Evolutionary conservation across 352 stramenopile genomes (phyloP), one percentile per base, ranked within the genome.

Genomic region (Pythium insidiosum): DNA sequence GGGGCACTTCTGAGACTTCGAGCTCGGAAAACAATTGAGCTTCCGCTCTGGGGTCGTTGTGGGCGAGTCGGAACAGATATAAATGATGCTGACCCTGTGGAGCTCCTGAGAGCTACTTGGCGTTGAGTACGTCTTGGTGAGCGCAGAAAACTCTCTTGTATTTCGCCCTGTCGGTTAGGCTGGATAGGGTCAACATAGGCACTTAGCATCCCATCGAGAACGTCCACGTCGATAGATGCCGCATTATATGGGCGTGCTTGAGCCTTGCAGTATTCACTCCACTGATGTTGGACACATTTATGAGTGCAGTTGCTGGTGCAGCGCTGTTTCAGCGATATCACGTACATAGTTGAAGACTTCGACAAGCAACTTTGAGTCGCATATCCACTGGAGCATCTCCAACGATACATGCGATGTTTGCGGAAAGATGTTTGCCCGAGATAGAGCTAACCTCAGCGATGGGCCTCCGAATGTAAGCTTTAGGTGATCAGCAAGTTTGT

Each of bases 221-320:
- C 64, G 16, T 86, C 68, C n/a, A 86, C 68, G 33, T 86, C 73
- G n/a, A 86, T 64, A 19, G 41, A 43, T 15, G 53, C 38, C 5
- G 46, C 24, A 7, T 43, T 59, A 15, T 24, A 37, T 34, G 21
- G 42, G 10, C 29, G 36, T 2, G 56, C 56, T 31, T 67, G 46
- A 16, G 39, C 42, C 41, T 71, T 60, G 33, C 49, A 64, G 16
- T n/a, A n/a, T n/a, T n/a, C n/a, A n/a, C n/a, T n/a, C n/a, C n/a
- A n/a, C n/a, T n/a, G n/a, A n/a, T n/a, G n/a, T n/a, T n/a, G n/a
- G n/a, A n/a, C n/a, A n/a, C n/a, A n/a, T n/a, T n/a, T n/a, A n/a
- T n/a, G n/a, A n/a, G 9, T 33, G 28, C 9, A 33, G 28, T 9
- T 15, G 28, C 15, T 33, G 28, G 9, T 33, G 28, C 28, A 33